Evolutionary conservation across 306 rosid genomes (phyloP).

Genomic region (Urtica urens): DNA sequence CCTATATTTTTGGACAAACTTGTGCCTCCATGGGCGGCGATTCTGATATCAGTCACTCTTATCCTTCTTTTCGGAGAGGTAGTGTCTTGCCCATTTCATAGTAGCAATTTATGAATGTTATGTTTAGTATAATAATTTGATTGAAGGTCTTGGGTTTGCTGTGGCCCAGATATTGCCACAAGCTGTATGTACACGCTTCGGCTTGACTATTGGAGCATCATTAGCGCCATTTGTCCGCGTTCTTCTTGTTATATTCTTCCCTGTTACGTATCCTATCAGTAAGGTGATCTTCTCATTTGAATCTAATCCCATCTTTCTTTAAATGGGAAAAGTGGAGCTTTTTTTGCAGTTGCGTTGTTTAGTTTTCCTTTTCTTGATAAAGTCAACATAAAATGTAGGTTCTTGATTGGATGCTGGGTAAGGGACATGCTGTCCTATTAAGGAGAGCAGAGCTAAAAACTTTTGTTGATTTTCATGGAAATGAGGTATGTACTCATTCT

Average conservation of each 20-base stretch:
- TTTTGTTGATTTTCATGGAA: slow-evolving; percentile 90
- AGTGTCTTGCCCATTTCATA: slow-evolving; percentile 15
- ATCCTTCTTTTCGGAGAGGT: slow-evolving; percentile 97
- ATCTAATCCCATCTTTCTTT: neutral
- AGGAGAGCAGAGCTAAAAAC: slow-evolving; percentile 97
- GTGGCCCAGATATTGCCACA: slow-evolving; percentile 78
- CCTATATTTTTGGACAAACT: slow-evolving; percentile 82
- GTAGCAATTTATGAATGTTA: slow-evolving; percentile 6
- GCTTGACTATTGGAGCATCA: slow-evolving; percentile 74
- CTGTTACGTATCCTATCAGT: slow-evolving; percentile 84
- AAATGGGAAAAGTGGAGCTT: too few relatives aligned
- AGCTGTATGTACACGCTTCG: slow-evolving; percentile 85
- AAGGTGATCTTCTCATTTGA: slow-evolving; percentile 44
- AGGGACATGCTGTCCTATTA: slow-evolving; percentile 87
- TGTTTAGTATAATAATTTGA: neutral
- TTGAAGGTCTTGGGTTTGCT: slow-evolving; percentile 2
- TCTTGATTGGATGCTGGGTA: slow-evolving; percentile 94
- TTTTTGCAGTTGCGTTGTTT: neutral
- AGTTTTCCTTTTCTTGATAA: neutral
- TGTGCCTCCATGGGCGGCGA: slow-evolving; percentile 82
- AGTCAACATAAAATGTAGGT: slow-evolving; percentile 31
- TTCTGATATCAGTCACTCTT: slow-evolving; percentile 72
- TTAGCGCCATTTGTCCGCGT: slow-evolving; percentile 85
- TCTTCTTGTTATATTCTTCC: slow-evolving; percentile 69
- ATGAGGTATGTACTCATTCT: slow-evolving; percentile 50